Evolutionary conservation across 31 red algal species (phyloP).

Genomic region (Asparagopsis taxiformis): DNA sequence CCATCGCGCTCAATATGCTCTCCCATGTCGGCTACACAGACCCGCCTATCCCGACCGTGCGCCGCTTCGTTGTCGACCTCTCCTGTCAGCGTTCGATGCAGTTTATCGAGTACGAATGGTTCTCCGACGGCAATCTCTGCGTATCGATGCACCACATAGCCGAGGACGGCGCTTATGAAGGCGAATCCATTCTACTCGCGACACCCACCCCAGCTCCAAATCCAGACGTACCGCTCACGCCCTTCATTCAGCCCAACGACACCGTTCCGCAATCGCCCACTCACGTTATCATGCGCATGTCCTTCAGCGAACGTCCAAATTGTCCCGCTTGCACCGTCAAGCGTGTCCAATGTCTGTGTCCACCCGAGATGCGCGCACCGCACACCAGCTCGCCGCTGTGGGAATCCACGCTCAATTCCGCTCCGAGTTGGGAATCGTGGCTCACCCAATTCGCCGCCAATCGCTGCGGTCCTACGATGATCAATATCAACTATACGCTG

Average conservation of each 20-base stretch:
- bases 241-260: neutral
- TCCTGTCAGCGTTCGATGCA: constrained; percentile 18
- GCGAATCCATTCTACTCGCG: constrained; percentile 10
- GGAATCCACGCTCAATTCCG: neutral
- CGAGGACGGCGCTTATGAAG: constrained; percentile 12
- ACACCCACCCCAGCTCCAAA: neutral
- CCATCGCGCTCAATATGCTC: constrained; percentile 17
- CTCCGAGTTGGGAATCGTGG: constrained; percentile 26
- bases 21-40: neutral
- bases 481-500: constrained; percentile 4
- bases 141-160: constrained; percentile 25
- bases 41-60: constrained; percentile 12
- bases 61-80: constrained; percentile 50
- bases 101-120: constrained; percentile 58
- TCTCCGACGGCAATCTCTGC: constrained; percentile 26
- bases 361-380: neutral
- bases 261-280: neutral
- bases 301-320: neutral
- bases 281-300: neutral
- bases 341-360: neutral
- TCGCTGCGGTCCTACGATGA: neutral
- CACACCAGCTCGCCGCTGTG: neutral
- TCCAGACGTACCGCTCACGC: neutral
- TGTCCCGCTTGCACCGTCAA: neutral
- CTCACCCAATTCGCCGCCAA: neutral